A percentile compares a stretch with the other conserved stretches of the same genome.
These are phyloP conservation scores for Phytophthora europaea DNA, from an alignment of 352 stramenopile genomes.

Conservation along the genomic window DNA sequence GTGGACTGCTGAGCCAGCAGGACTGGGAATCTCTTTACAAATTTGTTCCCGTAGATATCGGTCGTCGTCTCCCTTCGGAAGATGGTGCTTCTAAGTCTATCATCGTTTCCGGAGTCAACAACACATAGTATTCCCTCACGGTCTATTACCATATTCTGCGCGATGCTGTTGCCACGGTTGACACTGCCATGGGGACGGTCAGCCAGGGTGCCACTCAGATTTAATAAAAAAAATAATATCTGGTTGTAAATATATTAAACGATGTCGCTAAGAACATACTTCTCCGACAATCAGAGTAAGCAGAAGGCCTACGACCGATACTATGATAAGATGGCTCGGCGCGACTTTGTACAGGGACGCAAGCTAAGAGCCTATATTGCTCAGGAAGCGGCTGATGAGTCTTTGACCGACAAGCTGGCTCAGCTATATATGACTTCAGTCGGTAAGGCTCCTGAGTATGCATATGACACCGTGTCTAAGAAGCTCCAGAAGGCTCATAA, in stretches of 20 bases:
- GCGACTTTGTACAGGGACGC: too few relatives aligned
- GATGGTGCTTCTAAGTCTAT: constrained; percentile 38
- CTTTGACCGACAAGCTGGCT: too few relatives aligned
- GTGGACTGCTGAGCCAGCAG: background rate
- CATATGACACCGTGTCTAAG: too few relatives aligned
- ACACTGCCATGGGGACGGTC: constrained; percentile 38
- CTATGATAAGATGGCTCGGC: too few relatives aligned
- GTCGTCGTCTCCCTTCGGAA: constrained; percentile 32
- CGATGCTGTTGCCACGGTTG: constrained; percentile 34
- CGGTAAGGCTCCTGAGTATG: too few relatives aligned
- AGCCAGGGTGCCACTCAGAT: constrained; percentile 27
- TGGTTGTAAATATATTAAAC: background rate
- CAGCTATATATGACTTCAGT: too few relatives aligned
- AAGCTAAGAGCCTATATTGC: too few relatives aligned
- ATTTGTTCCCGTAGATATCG: constrained; percentile 41
- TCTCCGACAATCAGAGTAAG: too few relatives aligned
- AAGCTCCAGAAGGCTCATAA: too few relatives aligned
- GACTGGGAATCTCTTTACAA: constrained; percentile 28
- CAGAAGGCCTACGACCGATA: too few relatives aligned
- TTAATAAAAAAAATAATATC: background rate
- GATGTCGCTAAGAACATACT: background rate
- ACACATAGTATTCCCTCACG: constrained; percentile 23
- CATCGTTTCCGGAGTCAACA: constrained; percentile 27
- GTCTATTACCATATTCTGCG: constrained; percentile 34
- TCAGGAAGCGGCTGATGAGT: too few relatives aligned